Conservation (phyloP, 1,139 yeast species). For the Candida neerlandica region DNA sequence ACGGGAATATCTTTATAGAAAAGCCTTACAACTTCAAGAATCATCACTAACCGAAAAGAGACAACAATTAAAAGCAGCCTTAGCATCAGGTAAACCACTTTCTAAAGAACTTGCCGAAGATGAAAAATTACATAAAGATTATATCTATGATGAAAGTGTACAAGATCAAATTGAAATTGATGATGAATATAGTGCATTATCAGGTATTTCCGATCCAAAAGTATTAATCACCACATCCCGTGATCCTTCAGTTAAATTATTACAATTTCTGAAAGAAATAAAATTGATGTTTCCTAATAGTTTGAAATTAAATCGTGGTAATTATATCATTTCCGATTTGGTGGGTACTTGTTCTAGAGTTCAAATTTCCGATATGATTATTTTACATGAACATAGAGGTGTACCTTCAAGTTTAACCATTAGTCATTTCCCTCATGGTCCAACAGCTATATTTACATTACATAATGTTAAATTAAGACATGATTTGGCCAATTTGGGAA, state of each 20-base stretch:
- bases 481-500: conserved; percentile 85
- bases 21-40: conserved; percentile 88
- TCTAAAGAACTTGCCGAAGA: conserved; percentile 92
- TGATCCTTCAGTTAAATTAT: conserved; percentile 80
- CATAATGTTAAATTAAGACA: conserved; percentile 95
- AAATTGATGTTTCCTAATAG: conserved; percentile 88
- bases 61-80: conserved; percentile 80
- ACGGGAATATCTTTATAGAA: conserved; percentile 86
- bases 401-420: conserved; percentile 92
- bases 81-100: conserved; percentile 89
- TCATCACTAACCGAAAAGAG: conserved; percentile 84
- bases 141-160: conserved; percentile 78
- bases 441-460: conserved; percentile 89
- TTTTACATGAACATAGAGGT: conserved; percentile 97
- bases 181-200: conserved; percentile 86
- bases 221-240: conserved; percentile 91
- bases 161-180: conserved; percentile 56
- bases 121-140: conserved; percentile 75
- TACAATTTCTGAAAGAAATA: conserved; percentile 92
- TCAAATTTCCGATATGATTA: conserved; percentile 77
- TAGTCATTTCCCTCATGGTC: conserved; percentile 98
- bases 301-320: conserved; percentile 90
- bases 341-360: conserved; percentile 77
- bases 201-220: conserved; percentile 92
- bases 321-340: conserved; percentile 79